Evolutionary conservation across 106 monocot species (phyloP), one percentile per base, ranked within the genome.

Genomic region (Allium cepa): DNA sequence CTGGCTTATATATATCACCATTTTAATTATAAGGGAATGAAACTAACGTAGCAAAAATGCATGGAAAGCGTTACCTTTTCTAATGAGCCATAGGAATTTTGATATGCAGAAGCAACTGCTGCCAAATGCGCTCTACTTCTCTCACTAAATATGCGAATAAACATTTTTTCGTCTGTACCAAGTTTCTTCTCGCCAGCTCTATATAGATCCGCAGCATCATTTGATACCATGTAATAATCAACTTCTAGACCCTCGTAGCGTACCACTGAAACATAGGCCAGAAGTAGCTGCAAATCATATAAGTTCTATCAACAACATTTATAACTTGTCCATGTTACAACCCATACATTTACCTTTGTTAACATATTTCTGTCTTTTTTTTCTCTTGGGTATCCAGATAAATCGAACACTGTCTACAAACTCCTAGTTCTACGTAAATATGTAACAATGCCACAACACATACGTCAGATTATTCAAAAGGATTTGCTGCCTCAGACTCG

Each of bases 151-250:
- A 90, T 78, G 36, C 55, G 79, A 49, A 90, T 77, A 56, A 94
- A 94, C 63, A 71, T 49, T 48, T 76, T 79, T 63, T 94, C 90
- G 69, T 94, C 94, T n/a, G 94, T 94, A 47, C 93, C 94, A 15
- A 94, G 18, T 58, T 79, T 81, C 73, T 79, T 94, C 79, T 94
- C 93, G 18, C 93, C 93, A 62, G 89, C 89, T 74, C 78, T 89
- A 70, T 79, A 90, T 9, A 94, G 83, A 49, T 82, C 87, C 64
- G 74, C 90, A 51, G 79, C 81, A 78, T 90, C 90, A 53, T 72
- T 76, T 18, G 78, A 75, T 17, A 74, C 81, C 56, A 90, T 81
- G 0, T 12, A 13, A 28, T 66, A 82, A 84, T 94, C 94, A 69
- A 78, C 57, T 50, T 80, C 78, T 10, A 86, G 94, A 7, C 94